Evolutionary conservation across 495 filamentous ascomycete species (phyloP).

Genomic region (Tuber calosporum): DNA sequence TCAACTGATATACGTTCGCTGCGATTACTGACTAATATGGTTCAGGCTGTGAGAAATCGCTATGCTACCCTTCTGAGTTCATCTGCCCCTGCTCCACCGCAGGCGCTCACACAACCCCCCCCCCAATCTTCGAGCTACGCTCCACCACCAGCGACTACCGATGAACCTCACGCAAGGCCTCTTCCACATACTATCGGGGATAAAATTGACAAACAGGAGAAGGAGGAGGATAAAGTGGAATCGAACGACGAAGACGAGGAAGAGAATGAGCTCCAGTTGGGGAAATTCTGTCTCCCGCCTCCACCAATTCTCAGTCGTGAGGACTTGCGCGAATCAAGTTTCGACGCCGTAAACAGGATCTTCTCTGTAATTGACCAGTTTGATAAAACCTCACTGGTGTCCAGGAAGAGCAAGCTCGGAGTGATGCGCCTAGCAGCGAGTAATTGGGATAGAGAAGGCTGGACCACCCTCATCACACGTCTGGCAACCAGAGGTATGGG

Average conservation of each 20-base stretch:
- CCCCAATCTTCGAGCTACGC: constrained; percentile 13
- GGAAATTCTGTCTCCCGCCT: constrained; percentile 64
- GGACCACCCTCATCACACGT: constrained; percentile 78
- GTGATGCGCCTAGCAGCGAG: constrained; percentile 79
- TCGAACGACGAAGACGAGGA: constrained; percentile 36
- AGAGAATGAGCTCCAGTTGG: constrained; percentile 37
- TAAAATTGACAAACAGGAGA: constrained; percentile 18
- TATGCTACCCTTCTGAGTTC: constrained; percentile 26
- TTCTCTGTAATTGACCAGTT: constrained; percentile 67
- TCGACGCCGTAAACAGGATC: constrained; percentile 62
- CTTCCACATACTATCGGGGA: constrained; percentile 4
- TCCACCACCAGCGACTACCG: constrained; percentile 5
- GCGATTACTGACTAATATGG: constrained; percentile 12
- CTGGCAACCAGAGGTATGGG: constrained; percentile 73
- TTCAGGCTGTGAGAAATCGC: constrained; percentile 35
- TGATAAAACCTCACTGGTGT: constrained; percentile 52
- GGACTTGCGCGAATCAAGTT: constrained; percentile 59
- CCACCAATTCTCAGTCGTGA: constrained; percentile 63
- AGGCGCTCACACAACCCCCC: constrained; percentile 5
- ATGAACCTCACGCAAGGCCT: constrained; percentile 11
- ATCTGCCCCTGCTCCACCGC: constrained; percentile 9
- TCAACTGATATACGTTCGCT: background rate
- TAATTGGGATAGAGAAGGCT: constrained; percentile 78
- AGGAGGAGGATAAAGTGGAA: constrained; percentile 26
- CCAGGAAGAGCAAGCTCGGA: constrained; percentile 47